Conservation (phyloP, 495 filamentous ascomycete genomes). For the Neurospora pannonica region DNA sequence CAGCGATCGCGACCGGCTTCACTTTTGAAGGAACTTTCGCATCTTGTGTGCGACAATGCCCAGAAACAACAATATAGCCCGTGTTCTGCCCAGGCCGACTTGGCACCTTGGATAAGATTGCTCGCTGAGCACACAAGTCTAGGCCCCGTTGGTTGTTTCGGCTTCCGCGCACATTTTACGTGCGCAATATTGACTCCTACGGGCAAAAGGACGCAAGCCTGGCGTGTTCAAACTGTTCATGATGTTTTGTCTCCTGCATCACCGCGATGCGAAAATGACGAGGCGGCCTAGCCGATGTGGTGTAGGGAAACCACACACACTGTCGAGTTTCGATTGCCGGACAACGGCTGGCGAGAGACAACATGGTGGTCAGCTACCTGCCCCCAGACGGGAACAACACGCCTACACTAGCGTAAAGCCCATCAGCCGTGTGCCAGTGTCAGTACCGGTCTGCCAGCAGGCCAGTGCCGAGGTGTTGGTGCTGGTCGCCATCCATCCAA, state of each 20-base stretch:
- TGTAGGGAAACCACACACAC: background rate
- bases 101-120: slow-evolving; percentile 28
- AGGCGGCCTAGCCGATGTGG: background rate
- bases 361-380: background rate
- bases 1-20: background rate
- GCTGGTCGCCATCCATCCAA: background rate
- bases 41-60: slow-evolving; percentile 18
- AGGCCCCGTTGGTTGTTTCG: background rate
- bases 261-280: background rate
- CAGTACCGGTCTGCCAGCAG: background rate
- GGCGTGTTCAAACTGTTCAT: background rate
- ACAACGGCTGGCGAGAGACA: background rate
- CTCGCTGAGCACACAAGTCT: slow-evolving; percentile 10
- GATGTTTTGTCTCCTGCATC: background rate
- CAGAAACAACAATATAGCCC: slow-evolving; percentile 17
- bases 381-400: background rate
- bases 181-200: background rate
- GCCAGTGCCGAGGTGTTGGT: background rate
- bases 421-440: background rate
- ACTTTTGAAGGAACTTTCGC: background rate
- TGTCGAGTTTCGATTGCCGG: background rate
- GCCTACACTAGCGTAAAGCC: background rate
- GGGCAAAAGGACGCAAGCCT: background rate
- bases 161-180: background rate
- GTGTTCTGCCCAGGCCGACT: slow-evolving; percentile 12